Evolutionary conservation across 495 filamentous ascomycete species (phyloP), one percentile per base, ranked within the genome.

Genomic region (Tuber melanosporum): DNA sequence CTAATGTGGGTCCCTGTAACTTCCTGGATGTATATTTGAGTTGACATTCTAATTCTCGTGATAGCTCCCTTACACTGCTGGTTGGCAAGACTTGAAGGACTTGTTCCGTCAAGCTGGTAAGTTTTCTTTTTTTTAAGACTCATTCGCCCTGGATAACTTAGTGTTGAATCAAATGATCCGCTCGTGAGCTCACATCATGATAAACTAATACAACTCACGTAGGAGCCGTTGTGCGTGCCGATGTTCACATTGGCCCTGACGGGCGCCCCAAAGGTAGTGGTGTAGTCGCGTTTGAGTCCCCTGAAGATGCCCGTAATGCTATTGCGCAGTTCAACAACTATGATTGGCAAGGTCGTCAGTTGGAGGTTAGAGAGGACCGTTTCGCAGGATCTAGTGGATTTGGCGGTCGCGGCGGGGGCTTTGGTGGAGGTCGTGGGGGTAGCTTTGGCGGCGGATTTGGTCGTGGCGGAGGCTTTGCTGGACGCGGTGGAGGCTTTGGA

Each of bases 21-120:
- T 72, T 77, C 17, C 74, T 57, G 74, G 75, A 43, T 46, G 73
- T 75, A 76, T 42, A 52, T 72, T 83, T 82, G 75, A 82, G 76
- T 77, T 85, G 57, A 12, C 26, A 66, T 66, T 62, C 57, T 66
- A 32, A 66, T 66, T 66, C 57, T 32, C 57, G 26, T 12, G 57
- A 66, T 86, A 99, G 95, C 93, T 99, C 82, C 95, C 95, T 43
- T 99, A 93, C 88, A 97, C 92, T 73, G 93, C 97, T 82, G 95
- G 96, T 84, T 99, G 95, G 95, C 95, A 99, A 88, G 95, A 99
- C 85, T 86, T 99, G 84, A 99, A 99, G 88, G 95, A 99, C 86
- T 88, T 99, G 79, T 99, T 99, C 89, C 94, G 95, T 83, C 94
- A 98, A 89, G 93, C 95, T 87, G 93, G 95, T 83, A 46, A 82